Conservation (phyloP, 768 basidiomycete genomes). For the Kwoniella sp. region DNA sequence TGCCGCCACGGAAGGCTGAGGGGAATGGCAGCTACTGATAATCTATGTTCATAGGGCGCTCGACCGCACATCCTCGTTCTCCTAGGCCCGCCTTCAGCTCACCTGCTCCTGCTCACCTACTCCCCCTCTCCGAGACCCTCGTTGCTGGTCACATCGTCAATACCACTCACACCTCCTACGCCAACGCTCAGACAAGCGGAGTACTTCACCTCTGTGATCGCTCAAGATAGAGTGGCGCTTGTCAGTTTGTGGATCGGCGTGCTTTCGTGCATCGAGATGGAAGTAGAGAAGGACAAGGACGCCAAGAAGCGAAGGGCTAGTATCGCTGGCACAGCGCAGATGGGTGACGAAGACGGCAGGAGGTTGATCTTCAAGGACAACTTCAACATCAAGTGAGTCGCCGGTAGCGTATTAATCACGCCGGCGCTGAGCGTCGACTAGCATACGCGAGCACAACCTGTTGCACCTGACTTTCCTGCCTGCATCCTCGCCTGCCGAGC, state of each 20-base stretch:
- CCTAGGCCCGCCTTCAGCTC: slow-evolving; percentile 42
- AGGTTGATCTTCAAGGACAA: slow-evolving; percentile 24
- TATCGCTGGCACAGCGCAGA: slow-evolving; percentile 4
- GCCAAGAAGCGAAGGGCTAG: slow-evolving; percentile 18
- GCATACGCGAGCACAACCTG: slow-evolving; percentile 48
- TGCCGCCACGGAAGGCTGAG: background rate
- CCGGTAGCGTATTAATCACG: background rate
- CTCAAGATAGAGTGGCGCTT: slow-evolving; percentile 30
- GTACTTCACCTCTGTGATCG: slow-evolving; percentile 40
- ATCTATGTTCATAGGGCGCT: slow-evolving; percentile 16
- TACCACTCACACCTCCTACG: slow-evolving; percentile 34
- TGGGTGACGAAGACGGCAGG: slow-evolving; percentile 16
- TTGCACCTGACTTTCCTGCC: slow-evolving; percentile 41
- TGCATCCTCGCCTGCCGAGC: slow-evolving; percentile 15
- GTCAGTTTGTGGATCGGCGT: slow-evolving; percentile 47
- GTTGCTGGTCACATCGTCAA: slow-evolving; percentile 25
- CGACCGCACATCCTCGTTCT: slow-evolving; percentile 42
- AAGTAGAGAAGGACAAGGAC: slow-evolving; percentile 41
- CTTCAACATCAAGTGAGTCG: slow-evolving; percentile 38
- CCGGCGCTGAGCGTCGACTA: slow-evolving; percentile 10
- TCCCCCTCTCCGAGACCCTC: slow-evolving; percentile 4
- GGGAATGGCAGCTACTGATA: no score
- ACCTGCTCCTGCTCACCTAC: slow-evolving; percentile 38
- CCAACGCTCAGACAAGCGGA: slow-evolving; percentile 42
- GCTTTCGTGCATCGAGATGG: slow-evolving; percentile 43